Percentiles rank a stretch among this genome's conserved stretches.
These are phyloP conservation scores for Fusarium setosum DNA, from an alignment of 2,329 filamentous ascomycete genomes.

Conservation along the genomic window DNA sequence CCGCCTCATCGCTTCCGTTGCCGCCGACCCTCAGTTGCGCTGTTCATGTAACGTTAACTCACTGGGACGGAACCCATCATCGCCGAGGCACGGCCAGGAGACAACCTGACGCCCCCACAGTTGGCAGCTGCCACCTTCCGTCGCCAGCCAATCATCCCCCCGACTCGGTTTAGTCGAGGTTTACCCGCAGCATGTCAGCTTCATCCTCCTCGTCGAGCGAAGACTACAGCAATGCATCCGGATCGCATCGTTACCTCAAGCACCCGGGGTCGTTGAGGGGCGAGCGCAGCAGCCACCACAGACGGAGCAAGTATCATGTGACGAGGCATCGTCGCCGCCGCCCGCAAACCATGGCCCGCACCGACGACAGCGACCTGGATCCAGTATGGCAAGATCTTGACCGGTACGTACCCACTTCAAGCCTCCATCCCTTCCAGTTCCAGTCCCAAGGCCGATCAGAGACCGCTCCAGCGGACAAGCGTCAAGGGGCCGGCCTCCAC, in stretches of 20 bases:
- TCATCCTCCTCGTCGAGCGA: constrained; percentile 37
- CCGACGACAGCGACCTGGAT: constrained; percentile 56
- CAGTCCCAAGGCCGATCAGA: not conserved
- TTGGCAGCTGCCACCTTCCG: not conserved
- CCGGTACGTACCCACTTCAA: constrained; percentile 66
- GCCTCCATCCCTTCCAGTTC: constrained; percentile 2
- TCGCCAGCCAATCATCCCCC: constrained; percentile 33
- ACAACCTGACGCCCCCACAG: constrained; percentile 23
- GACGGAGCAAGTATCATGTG: constrained; percentile 41
- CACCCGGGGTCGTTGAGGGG: constrained; percentile 38
- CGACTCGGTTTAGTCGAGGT: constrained; percentile 30
- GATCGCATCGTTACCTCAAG: constrained; percentile 47
- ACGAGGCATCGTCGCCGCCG: constrained; percentile 39
- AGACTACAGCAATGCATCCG: constrained; percentile 40
- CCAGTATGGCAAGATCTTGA: constrained; percentile 81
- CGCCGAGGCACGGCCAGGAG: constrained; percentile 26
- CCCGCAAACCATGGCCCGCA: constrained; percentile 50
- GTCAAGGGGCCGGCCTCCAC: constrained; percentile 29
- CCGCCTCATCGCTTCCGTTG: not conserved
- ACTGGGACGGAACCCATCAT: constrained; percentile 18
- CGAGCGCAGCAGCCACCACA: constrained; percentile 24
- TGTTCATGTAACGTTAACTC: constrained; percentile 46
- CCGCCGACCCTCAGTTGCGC: constrained; percentile 11
- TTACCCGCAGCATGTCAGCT: constrained; percentile 38
- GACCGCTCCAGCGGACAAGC: not conserved